Percentiles rank a stretch among this genome's conserved stretches.
Evolutionary conservation across 1,284 basidiomycete species (phyloP).

Genomic region (Trametes sp.): DNA sequence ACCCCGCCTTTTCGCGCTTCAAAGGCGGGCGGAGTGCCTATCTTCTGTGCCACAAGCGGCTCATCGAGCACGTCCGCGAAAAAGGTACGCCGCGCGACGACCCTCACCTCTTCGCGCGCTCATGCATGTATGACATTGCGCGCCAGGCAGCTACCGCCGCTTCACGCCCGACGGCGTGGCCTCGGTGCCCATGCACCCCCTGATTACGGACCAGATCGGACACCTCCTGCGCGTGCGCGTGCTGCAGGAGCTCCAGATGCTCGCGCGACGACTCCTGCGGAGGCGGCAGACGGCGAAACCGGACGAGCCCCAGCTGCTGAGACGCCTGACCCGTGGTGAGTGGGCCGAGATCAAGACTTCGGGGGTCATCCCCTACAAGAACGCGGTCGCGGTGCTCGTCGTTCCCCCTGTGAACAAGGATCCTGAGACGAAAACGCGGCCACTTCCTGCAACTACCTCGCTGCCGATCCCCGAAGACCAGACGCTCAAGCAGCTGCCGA

Average conservation of each 20-base stretch:
- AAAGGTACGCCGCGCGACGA: constrained; percentile 42
- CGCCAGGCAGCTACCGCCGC: constrained; percentile 20
- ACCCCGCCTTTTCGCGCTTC: constrained; percentile 61
- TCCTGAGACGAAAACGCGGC: constrained; percentile 53
- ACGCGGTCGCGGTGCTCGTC: constrained; percentile 70
- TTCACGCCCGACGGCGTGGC: constrained; percentile 12
- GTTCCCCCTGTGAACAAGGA: constrained; percentile 72
- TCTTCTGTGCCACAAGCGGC: constrained; percentile 62
- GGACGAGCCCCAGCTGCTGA: constrained; percentile 50
- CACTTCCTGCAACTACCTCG: constrained; percentile 49
- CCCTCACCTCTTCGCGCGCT: background rate
- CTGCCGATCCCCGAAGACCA: constrained; percentile 44
- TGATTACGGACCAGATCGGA: constrained; percentile 59
- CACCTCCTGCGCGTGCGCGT: constrained; percentile 75
- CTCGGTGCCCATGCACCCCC: constrained; percentile 40
- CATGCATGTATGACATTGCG: background rate
- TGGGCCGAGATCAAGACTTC: constrained; percentile 57
- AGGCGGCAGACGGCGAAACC: constrained; percentile 36
- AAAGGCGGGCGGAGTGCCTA: constrained; percentile 56
- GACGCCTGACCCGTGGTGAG: constrained; percentile 69
- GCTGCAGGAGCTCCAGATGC: constrained; percentile 73
- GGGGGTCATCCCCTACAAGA: constrained; percentile 54
- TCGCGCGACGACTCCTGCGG: constrained; percentile 50
- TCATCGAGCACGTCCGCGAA: constrained; percentile 46
- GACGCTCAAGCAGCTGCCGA: background rate